A percentile compares a stretch with the other conserved stretches of the same genome.
Conservation (phyloP, 78 protist genomes). For the Polysphondylium violaceum region DNA sequence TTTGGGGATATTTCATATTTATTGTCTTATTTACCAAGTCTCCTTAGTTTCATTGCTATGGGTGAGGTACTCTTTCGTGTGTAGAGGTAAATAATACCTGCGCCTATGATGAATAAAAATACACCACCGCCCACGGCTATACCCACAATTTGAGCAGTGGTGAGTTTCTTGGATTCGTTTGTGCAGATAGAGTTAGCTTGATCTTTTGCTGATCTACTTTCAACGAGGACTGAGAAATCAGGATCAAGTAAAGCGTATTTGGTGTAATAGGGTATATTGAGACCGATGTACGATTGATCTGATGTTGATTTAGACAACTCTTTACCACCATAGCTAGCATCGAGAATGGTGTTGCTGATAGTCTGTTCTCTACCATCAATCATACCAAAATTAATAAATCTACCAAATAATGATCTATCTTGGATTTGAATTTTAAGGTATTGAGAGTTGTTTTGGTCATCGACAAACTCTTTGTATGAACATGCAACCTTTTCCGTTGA, state of each 20-base stretch:
- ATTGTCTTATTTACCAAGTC: too few species aligned
- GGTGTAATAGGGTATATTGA: not conserved
- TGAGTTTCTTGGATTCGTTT: not conserved
- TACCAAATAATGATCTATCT: conserved; percentile 6
- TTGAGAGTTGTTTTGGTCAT: not conserved
- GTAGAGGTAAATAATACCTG: too few species aligned
- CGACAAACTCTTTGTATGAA: not conserved
- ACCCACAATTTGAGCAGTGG: conserved; percentile 6
- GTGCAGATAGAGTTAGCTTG: conserved; percentile 4
- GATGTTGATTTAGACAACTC: not conserved
- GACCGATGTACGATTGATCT: not conserved
- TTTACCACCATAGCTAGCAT: too few species aligned
- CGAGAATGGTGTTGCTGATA: not conserved
- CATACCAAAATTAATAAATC: not conserved
- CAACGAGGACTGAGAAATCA: not conserved
- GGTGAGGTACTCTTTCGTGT: too few species aligned
- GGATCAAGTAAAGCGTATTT: not conserved
- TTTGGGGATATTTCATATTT: too few species aligned
- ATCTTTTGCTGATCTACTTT: too few species aligned
- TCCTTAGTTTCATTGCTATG: too few species aligned
- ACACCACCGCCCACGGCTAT: conserved; percentile 3
- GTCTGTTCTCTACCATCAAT: not conserved
- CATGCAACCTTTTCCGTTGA: not conserved
- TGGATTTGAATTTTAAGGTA: not conserved
- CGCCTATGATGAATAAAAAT: too few species aligned